These are phyloP conservation scores for Nitzschia palea DNA, from an alignment of 108 stramenopile genomes.

Conservation along the genomic window DNA sequence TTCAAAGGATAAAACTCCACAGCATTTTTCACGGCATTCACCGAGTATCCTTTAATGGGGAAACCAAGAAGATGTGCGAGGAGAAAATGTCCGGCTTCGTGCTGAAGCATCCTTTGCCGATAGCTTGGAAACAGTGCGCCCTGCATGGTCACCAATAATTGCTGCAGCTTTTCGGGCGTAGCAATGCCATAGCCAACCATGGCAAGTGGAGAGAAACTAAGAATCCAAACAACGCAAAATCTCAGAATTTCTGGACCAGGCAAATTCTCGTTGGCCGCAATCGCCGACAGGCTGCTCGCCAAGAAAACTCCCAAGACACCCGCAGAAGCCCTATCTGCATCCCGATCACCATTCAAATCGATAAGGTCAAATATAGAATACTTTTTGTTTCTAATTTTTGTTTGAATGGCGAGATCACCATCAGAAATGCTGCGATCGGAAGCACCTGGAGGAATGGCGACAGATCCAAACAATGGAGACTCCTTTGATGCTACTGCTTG, in stretches of 20 bases:
- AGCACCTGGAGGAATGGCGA: slow-evolving; percentile 61
- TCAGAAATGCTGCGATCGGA: slow-evolving; percentile 70
- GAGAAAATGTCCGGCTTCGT: slow-evolving; percentile 87
- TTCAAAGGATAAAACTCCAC: slow-evolving; percentile 84
- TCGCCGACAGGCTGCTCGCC: slow-evolving; percentile 54
- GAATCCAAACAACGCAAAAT: slow-evolving; percentile 71
- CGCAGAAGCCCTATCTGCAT: slow-evolving; percentile 74
- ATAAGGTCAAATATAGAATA: slow-evolving; percentile 78
- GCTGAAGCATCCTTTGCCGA: slow-evolving; percentile 79
- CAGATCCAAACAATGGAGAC: slow-evolving; percentile 49
- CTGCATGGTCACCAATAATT: slow-evolving; percentile 63
- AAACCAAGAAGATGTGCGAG: slow-evolving; percentile 74
- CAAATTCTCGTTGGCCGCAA: slow-evolving; percentile 62
- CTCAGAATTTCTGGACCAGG: slow-evolving; percentile 80
- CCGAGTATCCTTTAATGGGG: slow-evolving; percentile 65
- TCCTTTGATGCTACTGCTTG: slow-evolving; percentile 30
- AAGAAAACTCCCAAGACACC: slow-evolving; percentile 63
- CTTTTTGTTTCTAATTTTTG: slow-evolving; percentile 70
- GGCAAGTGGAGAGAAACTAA: slow-evolving; percentile 72
- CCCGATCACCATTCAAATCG: slow-evolving; percentile 78
- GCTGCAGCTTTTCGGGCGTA: slow-evolving; percentile 61
- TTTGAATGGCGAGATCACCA: slow-evolving; percentile 85
- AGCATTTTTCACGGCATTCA: slow-evolving; percentile 85
- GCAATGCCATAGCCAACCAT: slow-evolving; percentile 85
- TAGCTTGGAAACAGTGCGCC: slow-evolving; percentile 75